phyloP scores from a whole-genome alignment of 257 asterid species.

The Marsdenia floribunda region DNA sequence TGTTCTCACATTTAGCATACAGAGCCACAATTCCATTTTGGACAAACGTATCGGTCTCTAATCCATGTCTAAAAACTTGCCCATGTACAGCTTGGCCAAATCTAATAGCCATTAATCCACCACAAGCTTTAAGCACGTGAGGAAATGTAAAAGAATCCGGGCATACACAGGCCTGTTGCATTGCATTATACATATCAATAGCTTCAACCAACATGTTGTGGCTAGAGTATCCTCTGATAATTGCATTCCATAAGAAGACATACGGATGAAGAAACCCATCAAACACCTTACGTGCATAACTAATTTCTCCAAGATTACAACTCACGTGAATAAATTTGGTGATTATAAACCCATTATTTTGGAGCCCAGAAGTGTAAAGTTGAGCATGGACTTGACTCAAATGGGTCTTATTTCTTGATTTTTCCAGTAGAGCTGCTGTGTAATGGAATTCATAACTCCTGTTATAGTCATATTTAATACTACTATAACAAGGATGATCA shows the following conservation, averaged over 20 bases:
- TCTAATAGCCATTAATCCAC: conserved; percentile 27
- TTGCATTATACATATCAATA: conserved; percentile 40
- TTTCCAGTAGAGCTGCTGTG: conserved; percentile 45
- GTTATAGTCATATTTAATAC: conserved; percentile 5
- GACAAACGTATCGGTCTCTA: conserved; percentile 37
- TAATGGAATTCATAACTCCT: conserved; percentile 32
- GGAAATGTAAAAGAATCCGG: conserved; percentile 62
- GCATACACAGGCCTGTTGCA: conserved; percentile 40
- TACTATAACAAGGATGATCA: background rate
- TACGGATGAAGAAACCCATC: conserved; percentile 51
- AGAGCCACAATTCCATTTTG: conserved; percentile 54
- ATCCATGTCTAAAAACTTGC: conserved; percentile 45
- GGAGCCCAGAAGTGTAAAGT: conserved; percentile 31
- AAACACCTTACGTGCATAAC: conserved; percentile 55
- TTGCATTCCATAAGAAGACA: conserved; percentile 63
- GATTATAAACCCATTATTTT: conserved; percentile 45
- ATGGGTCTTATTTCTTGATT: conserved; percentile 30
- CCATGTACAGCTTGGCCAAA: conserved; percentile 53
- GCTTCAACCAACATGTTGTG: conserved; percentile 35
- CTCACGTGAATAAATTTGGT: conserved; percentile 44
- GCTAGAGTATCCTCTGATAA: conserved; percentile 54
- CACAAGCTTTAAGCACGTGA: conserved; percentile 54
- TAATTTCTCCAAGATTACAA: conserved; percentile 37
- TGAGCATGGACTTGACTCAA: conserved; percentile 47
- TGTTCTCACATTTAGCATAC: conserved; percentile 44